Conservation (phyloP, 495 filamentous ascomycete genomes). For the Xylaria nigripes region DNA sequence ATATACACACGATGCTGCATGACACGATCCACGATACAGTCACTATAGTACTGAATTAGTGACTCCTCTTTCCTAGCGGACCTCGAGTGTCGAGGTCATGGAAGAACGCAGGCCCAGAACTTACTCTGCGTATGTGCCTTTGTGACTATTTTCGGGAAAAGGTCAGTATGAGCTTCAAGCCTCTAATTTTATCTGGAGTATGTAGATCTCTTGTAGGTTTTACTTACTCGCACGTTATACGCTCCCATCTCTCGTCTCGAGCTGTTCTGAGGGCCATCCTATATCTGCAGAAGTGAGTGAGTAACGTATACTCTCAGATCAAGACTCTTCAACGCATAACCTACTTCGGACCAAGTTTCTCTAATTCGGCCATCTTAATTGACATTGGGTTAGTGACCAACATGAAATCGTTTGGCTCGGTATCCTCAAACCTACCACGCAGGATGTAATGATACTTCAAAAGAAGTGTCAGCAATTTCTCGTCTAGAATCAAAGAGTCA, state of each 20-base stretch:
- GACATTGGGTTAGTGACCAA: background rate
- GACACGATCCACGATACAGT: conserved; percentile 85
- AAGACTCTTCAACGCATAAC: background rate
- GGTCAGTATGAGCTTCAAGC: background rate
- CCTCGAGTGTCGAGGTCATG: background rate
- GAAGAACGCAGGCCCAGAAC: background rate
- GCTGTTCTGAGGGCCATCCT: conserved; percentile 82
- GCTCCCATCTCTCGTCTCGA: conserved; percentile 82
- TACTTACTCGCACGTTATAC: conserved; percentile 26
- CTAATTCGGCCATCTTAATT: conserved; percentile 61
- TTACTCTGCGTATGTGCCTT: conserved; percentile 16
- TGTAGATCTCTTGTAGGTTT: background rate
- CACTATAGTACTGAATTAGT: conserved; percentile 24
- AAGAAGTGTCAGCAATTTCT: background rate
- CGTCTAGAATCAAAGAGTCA: no score
- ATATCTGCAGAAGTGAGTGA: conserved; percentile 29
- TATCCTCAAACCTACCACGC: conserved; percentile 40
- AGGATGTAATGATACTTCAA: conserved; percentile 54
- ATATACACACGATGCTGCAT: conserved; percentile 34
- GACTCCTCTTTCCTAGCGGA: background rate
- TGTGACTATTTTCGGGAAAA: conserved; percentile 3
- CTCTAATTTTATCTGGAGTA: background rate
- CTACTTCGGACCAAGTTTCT: conserved; percentile 61
- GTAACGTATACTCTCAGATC: background rate
- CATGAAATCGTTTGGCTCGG: background rate